Conservation (phyloP, 768 basidiomycete genomes). For the Lentinula sp. region DNA sequence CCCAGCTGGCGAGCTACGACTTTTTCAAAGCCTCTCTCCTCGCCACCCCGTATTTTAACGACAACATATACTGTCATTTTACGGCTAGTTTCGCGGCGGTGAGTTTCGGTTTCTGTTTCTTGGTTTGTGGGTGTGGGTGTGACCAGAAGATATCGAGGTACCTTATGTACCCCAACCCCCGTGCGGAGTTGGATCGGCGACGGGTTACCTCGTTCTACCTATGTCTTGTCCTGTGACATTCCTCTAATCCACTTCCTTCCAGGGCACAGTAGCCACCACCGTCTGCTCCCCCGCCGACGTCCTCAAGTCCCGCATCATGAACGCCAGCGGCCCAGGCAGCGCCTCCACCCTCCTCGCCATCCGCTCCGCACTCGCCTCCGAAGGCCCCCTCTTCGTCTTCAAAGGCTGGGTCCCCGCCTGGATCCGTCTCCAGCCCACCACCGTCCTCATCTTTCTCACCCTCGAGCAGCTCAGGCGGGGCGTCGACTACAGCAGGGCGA, state of each 20-base stretch:
- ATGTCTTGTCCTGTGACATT: constrained; percentile 20
- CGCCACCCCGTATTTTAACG: constrained; percentile 64
- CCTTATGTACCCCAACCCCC: background rate
- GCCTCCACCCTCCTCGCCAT: constrained; percentile 70
- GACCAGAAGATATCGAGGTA: too few species aligned
- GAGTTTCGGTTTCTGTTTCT: constrained; percentile 18
- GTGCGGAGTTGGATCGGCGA: background rate
- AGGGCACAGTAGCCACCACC: constrained; percentile 87
- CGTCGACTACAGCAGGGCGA: constrained; percentile 58
- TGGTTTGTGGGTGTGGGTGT: background rate
- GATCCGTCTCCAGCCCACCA: constrained; percentile 81
- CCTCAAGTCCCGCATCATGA: constrained; percentile 84
- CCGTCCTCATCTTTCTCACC: constrained; percentile 82
- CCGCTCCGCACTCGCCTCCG: constrained; percentile 58
- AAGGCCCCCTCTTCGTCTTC: constrained; percentile 89
- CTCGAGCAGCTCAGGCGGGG: constrained; percentile 74
- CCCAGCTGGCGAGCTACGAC: constrained; percentile 89
- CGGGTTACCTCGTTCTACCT: background rate
- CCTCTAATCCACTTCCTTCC: background rate
- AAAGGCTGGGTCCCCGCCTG: constrained; percentile 90
- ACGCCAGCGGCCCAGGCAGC: constrained; percentile 77
- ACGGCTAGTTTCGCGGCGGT: constrained; percentile 85
- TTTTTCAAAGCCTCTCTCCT: constrained; percentile 85
- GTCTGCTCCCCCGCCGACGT: constrained; percentile 89
- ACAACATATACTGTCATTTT: constrained; percentile 81